A percentile compares a stretch with the other conserved stretches of the same genome.
These are phyloP conservation scores for Agaricus subrufescens DNA, from an alignment of 768 basidiomycete species.

Conservation along the genomic window DNA sequence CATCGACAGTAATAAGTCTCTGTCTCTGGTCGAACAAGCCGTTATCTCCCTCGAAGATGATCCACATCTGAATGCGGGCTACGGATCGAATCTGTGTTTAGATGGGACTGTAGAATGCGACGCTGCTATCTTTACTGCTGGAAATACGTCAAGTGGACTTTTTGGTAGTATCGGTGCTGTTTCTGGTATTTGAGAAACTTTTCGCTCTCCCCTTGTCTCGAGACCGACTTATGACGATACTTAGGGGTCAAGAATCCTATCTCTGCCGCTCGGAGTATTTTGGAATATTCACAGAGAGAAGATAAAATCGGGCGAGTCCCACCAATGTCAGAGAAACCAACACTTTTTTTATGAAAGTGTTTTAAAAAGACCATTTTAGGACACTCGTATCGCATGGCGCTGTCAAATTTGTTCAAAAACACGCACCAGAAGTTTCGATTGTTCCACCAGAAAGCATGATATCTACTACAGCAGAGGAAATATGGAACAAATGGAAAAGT, in stretches of 20 bases:
- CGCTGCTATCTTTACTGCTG: constrained; percentile 63
- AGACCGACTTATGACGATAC: neutral
- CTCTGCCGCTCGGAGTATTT: constrained; percentile 47
- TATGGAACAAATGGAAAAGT: constrained; percentile 61
- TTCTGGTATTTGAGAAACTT: constrained; percentile 37
- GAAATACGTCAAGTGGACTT: neutral
- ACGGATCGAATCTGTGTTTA: constrained; percentile 73
- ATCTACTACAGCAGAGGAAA: constrained; percentile 38
- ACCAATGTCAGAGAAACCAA: constrained; percentile 49
- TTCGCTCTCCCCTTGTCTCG: neutral
- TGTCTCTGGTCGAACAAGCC: constrained; percentile 48
- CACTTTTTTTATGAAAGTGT: neutral
- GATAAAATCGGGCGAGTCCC: constrained; percentile 62
- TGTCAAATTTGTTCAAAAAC: constrained; percentile 39
- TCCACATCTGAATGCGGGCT: constrained; percentile 71
- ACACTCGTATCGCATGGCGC: constrained; percentile 64
- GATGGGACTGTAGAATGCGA: constrained; percentile 81
- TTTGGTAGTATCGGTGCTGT: constrained; percentile 78
- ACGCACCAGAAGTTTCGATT: constrained; percentile 20
- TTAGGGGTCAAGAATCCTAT: constrained; percentile 72
- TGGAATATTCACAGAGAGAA: constrained; percentile 43
- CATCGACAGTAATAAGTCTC: constrained; percentile 13
- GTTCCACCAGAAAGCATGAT: constrained; percentile 45
- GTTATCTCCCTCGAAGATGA: constrained; percentile 63
- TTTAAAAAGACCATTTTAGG: constrained; percentile 24